Percentiles rank a stretch among this genome's conserved stretches.
Conservation (phyloP, 2,329 filamentous ascomycete genomes). For the Gliomastix tumulicola region DNA sequence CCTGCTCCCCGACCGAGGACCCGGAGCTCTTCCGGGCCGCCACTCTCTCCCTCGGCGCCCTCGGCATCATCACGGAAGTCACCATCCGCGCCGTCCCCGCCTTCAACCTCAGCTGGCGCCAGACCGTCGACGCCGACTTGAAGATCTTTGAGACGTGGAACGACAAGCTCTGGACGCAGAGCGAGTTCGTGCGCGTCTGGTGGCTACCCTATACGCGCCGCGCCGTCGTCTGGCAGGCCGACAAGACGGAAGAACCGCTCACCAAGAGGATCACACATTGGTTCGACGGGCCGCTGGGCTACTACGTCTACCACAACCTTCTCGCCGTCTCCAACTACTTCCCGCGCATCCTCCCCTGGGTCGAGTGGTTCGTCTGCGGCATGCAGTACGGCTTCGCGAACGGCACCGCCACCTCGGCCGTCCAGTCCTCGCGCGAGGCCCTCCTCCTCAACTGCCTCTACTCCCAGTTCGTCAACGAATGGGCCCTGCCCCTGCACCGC, state of each 20-base stretch:
- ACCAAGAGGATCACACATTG: conserved; percentile 59
- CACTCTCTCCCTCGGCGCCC: conserved; percentile 76
- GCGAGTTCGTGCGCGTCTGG: conserved; percentile 92
- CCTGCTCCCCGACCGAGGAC: conserved; percentile 63
- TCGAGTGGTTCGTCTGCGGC: conserved; percentile 95
- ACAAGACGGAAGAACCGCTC: conserved; percentile 60
- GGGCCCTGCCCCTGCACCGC: conserved; percentile 80
- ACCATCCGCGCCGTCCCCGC: conserved; percentile 74
- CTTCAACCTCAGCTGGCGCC: conserved; percentile 82
- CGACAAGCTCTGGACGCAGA: conserved; percentile 68
- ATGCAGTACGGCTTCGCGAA: conserved; percentile 92
- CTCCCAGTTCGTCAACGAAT: conserved; percentile 98
- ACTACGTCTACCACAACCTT: conserved; percentile 86
- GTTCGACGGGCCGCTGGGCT: conserved; percentile 77
- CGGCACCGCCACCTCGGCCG: conserved; percentile 58
- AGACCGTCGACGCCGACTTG: conserved; percentile 65
- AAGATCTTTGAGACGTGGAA: conserved; percentile 68
- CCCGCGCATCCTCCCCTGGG: conserved; percentile 73
- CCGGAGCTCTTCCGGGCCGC: conserved; percentile 81
- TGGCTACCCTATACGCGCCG: conserved; percentile 92
- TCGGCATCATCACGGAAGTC: conserved; percentile 87
- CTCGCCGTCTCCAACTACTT: conserved; percentile 73
- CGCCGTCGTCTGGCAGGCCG: conserved; percentile 85
- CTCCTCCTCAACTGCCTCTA: conserved; percentile 96
- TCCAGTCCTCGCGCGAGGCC: conserved; percentile 73